A percentile compares a stretch with the other conserved stretches of the same genome.
These are phyloP conservation scores for Trametes sp. DNA, from an alignment of 1,284 basidiomycete genomes.

Conservation along the genomic window DNA sequence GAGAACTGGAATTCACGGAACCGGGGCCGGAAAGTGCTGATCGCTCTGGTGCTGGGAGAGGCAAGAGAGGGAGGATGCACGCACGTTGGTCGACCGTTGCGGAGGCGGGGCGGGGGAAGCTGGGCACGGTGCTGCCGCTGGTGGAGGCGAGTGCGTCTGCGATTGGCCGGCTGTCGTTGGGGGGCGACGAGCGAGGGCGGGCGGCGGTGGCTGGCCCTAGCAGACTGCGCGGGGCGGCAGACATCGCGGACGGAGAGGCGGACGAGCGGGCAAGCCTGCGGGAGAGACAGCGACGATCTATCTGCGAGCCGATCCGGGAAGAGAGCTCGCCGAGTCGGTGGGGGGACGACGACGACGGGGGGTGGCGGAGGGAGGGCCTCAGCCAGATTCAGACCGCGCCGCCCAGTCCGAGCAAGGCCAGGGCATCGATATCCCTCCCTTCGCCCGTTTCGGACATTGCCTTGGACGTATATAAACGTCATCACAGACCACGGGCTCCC, in stretches of 20 bases:
- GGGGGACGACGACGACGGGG: background rate
- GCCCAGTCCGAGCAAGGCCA: conserved; percentile 17
- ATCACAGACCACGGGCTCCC: conserved; percentile 60
- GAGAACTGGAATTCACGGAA: conserved; percentile 17
- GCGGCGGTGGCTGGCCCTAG: background rate
- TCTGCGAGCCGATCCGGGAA: conserved; percentile 62
- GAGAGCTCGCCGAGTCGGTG: conserved; percentile 39
- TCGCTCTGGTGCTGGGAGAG: conserved; percentile 18
- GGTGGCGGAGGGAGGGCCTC: background rate
- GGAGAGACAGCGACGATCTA: conserved; percentile 41
- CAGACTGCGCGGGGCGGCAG: background rate
- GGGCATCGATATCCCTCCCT: conserved; percentile 30
- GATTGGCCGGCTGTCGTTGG: conserved; percentile 36
- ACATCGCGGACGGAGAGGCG: background rate
- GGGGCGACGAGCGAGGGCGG: conserved; percentile 17
- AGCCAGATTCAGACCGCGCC: conserved; percentile 19
- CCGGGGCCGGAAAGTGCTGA: conserved; percentile 13
- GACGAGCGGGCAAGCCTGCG: conserved; percentile 7
- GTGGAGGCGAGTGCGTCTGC: conserved; percentile 32
- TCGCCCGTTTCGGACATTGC: conserved; percentile 39
- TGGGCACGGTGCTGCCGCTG: conserved; percentile 14
- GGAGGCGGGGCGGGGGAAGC: conserved; percentile 30
- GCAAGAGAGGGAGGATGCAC: conserved; percentile 34
- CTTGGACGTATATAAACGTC: conserved; percentile 53
- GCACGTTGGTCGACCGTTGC: conserved; percentile 42